Evolutionary conservation across 768 basidiomycete genomes (phyloP).

Genomic region (Suillus cothurnatus): DNA sequence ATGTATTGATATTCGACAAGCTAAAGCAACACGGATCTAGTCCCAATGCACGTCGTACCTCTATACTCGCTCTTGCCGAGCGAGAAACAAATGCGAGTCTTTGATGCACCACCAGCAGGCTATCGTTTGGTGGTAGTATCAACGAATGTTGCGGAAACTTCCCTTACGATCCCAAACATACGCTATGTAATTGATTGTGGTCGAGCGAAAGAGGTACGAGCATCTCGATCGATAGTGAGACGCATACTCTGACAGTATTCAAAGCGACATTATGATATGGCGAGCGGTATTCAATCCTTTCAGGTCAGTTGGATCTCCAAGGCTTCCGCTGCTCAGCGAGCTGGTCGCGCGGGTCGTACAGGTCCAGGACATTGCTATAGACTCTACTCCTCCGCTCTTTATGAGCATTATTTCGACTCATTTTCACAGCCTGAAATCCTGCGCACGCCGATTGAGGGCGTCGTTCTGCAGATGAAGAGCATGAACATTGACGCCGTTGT

Average conservation of each 20-base stretch:
- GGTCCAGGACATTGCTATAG: slow-evolving; percentile 99
- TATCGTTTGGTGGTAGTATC: slow-evolving; percentile 90
- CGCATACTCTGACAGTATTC: slow-evolving; percentile 2
- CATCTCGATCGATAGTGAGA: not conserved
- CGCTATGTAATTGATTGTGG: slow-evolving; percentile 98
- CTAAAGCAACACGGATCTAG: slow-evolving; percentile 40
- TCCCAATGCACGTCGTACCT: slow-evolving; percentile 92
- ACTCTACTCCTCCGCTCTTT: slow-evolving; percentile 93
- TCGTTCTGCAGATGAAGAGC: slow-evolving; percentile 97
- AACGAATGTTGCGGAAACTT: slow-evolving; percentile 97
- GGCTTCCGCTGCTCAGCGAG: slow-evolving; percentile 90
- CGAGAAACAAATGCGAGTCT: slow-evolving; percentile 95
- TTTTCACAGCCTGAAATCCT: slow-evolving; percentile 92
- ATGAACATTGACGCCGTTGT: slow-evolving; percentile 97
- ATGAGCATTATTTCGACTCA: slow-evolving; percentile 87
- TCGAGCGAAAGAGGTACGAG: slow-evolving; percentile 83
- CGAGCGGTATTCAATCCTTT: slow-evolving; percentile 88
- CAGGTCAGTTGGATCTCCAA: slow-evolving; percentile 94
- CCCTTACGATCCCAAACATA: slow-evolving; percentile 94
- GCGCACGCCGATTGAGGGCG: slow-evolving; percentile 94
- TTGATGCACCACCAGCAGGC: slow-evolving; percentile 78
- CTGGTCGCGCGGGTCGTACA: slow-evolving; percentile 96
- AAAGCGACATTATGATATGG: slow-evolving; percentile 81
- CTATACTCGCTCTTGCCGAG: slow-evolving; percentile 91
- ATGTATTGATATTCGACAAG: slow-evolving; percentile 7